Conservation (phyloP, 345 rosid species). For the Linum tenue region DNA sequence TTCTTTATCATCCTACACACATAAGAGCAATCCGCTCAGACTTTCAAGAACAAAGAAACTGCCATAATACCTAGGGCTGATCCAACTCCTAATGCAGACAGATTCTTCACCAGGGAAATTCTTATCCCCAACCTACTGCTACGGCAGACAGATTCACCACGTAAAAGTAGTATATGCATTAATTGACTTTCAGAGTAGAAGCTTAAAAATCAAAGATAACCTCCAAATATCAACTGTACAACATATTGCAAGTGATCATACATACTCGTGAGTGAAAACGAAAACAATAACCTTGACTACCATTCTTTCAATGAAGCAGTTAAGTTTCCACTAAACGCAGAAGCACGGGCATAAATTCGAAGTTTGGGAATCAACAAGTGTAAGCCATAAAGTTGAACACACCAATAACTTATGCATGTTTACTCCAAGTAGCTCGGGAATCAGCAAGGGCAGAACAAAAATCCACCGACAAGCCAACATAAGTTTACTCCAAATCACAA, state of each 20-base stretch:
- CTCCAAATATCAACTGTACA: no score
- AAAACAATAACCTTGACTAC: no score
- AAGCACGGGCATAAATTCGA: no score
- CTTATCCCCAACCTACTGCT: neutral
- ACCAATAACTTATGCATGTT: neutral
- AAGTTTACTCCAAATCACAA: neutral
- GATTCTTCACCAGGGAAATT: neutral
- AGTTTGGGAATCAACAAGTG: no score
- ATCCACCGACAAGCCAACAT: neutral
- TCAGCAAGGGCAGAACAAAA: neutral
- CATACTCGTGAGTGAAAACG: no score
- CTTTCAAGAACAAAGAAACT: neutral
- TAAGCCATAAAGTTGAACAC: constrained; percentile 1
- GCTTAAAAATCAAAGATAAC: no score
- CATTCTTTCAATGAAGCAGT: no score
- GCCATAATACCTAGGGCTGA: neutral
- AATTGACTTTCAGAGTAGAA: no score
- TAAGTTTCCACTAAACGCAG: no score
- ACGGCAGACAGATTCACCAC: neutral
- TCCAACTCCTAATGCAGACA: neutral
- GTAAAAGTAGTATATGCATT: no score
- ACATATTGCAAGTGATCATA: no score
- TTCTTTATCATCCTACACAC: constrained; percentile 73
- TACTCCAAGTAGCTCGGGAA: no score
- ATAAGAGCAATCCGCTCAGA: constrained; percentile 1